Percentiles rank a stretch among this genome's conserved stretches.
These are phyloP conservation scores for Cercophora newfieldiana DNA, from an alignment of 495 filamentous ascomycete genomes.

Conservation along the genomic window DNA sequence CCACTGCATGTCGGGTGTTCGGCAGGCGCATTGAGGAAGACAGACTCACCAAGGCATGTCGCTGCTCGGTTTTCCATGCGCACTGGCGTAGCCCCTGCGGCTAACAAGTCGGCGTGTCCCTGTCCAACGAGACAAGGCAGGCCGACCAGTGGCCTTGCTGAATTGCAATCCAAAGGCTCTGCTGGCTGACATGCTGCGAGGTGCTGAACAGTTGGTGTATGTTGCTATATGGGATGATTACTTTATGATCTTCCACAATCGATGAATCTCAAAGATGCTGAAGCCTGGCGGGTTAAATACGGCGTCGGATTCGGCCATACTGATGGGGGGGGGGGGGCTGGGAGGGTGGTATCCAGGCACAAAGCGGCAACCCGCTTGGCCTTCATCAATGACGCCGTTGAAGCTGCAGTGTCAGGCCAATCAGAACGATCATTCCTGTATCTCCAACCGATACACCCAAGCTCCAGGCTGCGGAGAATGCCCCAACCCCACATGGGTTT, in stretches of 20 bases:
- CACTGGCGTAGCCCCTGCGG: conserved; percentile 21
- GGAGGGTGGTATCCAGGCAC: not conserved
- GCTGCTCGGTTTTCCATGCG: conserved; percentile 17
- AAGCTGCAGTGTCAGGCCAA: not conserved
- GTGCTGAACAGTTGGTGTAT: not conserved
- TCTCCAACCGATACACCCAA: not conserved
- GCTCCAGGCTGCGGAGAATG: not conserved
- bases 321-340: not conserved
- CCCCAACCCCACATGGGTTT: too few relatives aligned
- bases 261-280: not conserved
- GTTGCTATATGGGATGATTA: not conserved
- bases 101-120: conserved; percentile 1
- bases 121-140: not conserved
- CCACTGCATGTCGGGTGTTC: not conserved
- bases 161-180: not conserved
- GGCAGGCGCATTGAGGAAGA: not conserved
- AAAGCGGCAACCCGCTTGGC: not conserved
- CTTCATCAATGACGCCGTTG: not conserved
- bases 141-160: not conserved
- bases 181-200: not conserved
- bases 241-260: not conserved
- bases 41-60: conserved; percentile 27
- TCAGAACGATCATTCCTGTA: not conserved
- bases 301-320: not conserved
- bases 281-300: not conserved